Conservation (phyloP, 2,329 filamentous ascomycete genomes). For the Hypomyces perniciosus region DNA sequence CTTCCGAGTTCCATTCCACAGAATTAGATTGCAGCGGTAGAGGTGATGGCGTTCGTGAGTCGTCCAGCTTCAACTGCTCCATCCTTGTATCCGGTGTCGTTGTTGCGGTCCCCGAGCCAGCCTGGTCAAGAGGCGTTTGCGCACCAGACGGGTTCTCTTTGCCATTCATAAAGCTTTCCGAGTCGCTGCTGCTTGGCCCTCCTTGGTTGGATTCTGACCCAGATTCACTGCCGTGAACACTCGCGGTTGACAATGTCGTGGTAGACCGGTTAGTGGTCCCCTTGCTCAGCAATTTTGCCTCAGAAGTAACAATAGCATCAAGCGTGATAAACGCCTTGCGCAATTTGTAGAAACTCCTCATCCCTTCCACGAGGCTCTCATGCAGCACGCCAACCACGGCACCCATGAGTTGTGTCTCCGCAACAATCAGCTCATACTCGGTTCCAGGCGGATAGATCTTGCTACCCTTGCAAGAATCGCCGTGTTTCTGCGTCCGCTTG, state of each 20-base stretch:
- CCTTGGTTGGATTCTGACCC: slow-evolving; percentile 22
- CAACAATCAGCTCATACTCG: slow-evolving; percentile 79
- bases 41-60: slow-evolving; percentile 11
- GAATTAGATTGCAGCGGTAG: slow-evolving; percentile 24
- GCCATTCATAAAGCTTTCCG: slow-evolving; percentile 46
- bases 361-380: slow-evolving; percentile 84
- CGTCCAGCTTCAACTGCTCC: slow-evolving; percentile 14
- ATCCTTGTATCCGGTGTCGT: slow-evolving; percentile 18
- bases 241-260: background rate
- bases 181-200: slow-evolving; percentile 11
- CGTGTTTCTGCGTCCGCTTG: slow-evolving; percentile 64
- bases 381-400: slow-evolving; percentile 86
- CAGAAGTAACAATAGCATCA: slow-evolving; percentile 70
- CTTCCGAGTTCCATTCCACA: slow-evolving; percentile 51
- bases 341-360: slow-evolving; percentile 89
- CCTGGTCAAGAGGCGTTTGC: slow-evolving; percentile 33
- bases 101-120: slow-evolving; percentile 16
- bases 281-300: slow-evolving; percentile 45
- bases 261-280: background rate
- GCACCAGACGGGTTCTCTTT: slow-evolving; percentile 41
- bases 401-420: slow-evolving; percentile 81
- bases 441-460: slow-evolving; percentile 72
- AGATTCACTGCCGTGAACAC: slow-evolving; percentile 16
- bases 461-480: slow-evolving; percentile 28
- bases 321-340: slow-evolving; percentile 82